A percentile compares a stretch with the other conserved stretches of the same genome.
phyloP scores from a whole-genome alignment of 208 protist species.

The Leishmania tropica region DNA sequence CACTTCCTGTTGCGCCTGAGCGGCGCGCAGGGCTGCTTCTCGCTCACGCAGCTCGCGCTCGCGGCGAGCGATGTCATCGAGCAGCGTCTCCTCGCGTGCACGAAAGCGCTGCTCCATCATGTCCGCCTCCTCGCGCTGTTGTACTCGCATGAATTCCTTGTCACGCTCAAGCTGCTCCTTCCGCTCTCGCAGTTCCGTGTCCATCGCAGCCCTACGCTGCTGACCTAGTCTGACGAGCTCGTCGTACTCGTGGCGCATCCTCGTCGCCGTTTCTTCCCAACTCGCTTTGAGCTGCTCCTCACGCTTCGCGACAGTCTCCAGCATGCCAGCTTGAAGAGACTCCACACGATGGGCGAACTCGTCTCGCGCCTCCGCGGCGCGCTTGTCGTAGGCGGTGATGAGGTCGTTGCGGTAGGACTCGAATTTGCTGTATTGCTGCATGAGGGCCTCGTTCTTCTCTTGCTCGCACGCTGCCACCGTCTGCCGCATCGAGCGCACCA shows the following conservation, averaged over 20 bases:
- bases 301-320: constrained; percentile 35
- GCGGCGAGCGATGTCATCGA: constrained; percentile 50
- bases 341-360: constrained; percentile 37
- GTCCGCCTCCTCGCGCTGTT: constrained; percentile 35
- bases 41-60: constrained; percentile 56
- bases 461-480: constrained; percentile 26
- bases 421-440: constrained; percentile 44
- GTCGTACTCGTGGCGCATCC: constrained; percentile 41
- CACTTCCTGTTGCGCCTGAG: constrained; percentile 40
- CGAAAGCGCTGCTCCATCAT: constrained; percentile 33
- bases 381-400: constrained; percentile 41
- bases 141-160: constrained; percentile 36
- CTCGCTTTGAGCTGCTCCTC: constrained; percentile 44
- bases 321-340: constrained; percentile 37
- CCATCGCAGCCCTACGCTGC: constrained; percentile 35
- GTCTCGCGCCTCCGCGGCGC: constrained; percentile 30
- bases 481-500: constrained; percentile 34
- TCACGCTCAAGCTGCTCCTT: constrained; percentile 44
- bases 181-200: constrained; percentile 42
- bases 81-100: constrained; percentile 50
- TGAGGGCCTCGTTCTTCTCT: constrained; percentile 39
- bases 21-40: constrained; percentile 44
- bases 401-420: constrained; percentile 38
- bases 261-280: constrained; percentile 38
- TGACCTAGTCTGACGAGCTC: constrained; percentile 32